Base-by-base conservation (phyloP, 2,329 filamentous ascomycete species). In the Cladosporium sp. region DNA sequence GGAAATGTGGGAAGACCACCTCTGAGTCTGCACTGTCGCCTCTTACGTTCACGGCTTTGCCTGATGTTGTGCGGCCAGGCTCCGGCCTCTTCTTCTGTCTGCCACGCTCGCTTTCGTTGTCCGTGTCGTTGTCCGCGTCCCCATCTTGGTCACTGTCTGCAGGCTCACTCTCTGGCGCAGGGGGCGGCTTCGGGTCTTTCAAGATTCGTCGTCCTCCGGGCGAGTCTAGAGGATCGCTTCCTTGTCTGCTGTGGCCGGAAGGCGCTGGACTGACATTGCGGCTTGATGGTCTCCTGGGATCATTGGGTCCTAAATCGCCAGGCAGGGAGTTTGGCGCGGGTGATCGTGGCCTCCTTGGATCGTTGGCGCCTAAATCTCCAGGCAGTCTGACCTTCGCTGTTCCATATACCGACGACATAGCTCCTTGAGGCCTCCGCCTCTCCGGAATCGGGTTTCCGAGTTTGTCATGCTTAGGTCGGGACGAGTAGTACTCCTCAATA, bases 331-430 rank as follows among this genome's bases (percentile, higher is more conserved):
- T 61, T 21, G 74, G 70, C 5, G 71, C 72, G 21, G 75, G 75
- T 1, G 74, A 76, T 35, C 72, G 71, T 14, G 74, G 70, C 40
- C 76, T 69, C 53, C 76, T 68, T 7, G 76, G 76, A 65, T 78
- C 76, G 44, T 70, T 74, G 5, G 75, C 69, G 18, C 76, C 76
- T 5, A 77, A 70, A 66, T 78, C 76, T 21, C 76, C 76, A 8
- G 76, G 76, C n/a, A 78, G 68, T 31, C 69, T 67, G 12, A 76
- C 70, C 49, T 72, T 72, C 14, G 62, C 64, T 23, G 64, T 69
- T 33, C 72, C 72, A 65, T 70, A 75, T 2, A 73, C 71, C 3
- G 71, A 69, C 37, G 75, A 67, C 72, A 76, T 76, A 11, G 75
- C 74, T 33, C 69, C 67, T 31, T 63, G 61, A 16, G 69, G 66